Percentiles rank a stretch among this genome's conserved stretches.
phyloP scores from a whole-genome alignment of 1,139 yeast genomes.

The Ogataea hybrid region DNA sequence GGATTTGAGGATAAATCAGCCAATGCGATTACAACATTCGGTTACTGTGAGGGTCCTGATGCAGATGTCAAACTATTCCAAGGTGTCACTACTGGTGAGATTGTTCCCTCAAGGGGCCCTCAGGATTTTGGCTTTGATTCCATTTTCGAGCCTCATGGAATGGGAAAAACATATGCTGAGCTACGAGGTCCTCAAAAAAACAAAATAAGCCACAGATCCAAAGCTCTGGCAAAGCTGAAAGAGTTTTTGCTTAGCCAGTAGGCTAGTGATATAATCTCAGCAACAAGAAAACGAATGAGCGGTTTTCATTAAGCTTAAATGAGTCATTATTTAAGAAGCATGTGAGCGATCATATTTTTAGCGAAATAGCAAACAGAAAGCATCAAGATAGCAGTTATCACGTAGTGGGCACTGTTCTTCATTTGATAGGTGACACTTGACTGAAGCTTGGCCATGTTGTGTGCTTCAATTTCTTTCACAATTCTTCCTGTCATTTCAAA shows the following conservation, averaged over 20 bases:
- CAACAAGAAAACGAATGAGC: neutral
- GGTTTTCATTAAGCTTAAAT: neutral
- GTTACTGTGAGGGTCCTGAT: conserved; percentile 84
- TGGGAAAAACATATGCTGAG: conserved; percentile 81
- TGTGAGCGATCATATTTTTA: conserved; percentile 10
- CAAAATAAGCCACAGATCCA: conserved; percentile 79
- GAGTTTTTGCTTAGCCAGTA: conserved; percentile 42
- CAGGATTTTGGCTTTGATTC: conserved; percentile 95
- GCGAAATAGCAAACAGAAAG: conserved; percentile 24
- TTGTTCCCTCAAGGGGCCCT: conserved; percentile 78
- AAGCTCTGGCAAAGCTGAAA: conserved; percentile 73
- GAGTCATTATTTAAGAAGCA: conserved; percentile 1
- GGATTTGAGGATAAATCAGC: conserved; percentile 86
- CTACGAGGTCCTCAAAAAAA: conserved; percentile 77
- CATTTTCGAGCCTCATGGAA: conserved; percentile 76
- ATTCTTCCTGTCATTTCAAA: conserved; percentile 62
- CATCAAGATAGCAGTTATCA: conserved; percentile 30
- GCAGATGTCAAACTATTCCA: conserved; percentile 70
- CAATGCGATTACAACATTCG: conserved; percentile 88
- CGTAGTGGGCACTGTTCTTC: conserved; percentile 48
- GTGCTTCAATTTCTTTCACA: conserved; percentile 62
- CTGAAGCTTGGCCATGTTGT: conserved; percentile 57
- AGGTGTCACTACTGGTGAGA: conserved; percentile 78
- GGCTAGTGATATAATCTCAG: neutral
- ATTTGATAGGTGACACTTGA: conserved; percentile 56